Base-by-base conservation (phyloP, 1,139 yeast species). In the Blastobotrys petasosporus region DNA sequence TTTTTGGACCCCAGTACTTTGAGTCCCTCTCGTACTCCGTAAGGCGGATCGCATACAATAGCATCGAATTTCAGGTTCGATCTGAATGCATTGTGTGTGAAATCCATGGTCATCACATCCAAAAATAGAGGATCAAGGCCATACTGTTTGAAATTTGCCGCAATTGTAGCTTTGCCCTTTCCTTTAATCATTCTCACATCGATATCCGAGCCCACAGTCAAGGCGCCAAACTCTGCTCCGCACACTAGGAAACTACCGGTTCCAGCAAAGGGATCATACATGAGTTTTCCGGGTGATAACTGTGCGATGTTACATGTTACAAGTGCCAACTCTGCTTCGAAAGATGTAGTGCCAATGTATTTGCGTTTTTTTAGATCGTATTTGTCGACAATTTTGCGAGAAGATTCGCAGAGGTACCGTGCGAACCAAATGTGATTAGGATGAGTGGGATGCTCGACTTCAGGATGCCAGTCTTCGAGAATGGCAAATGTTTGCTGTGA, bases 191-290 rank as follows among this genome's bases (percentile, higher is more conserved):
- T 79, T 45, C 97, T 73, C 3, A 87, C 82, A 61, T 92, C 98
- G 44, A 92, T 90, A 64, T 92, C 99, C 0, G 96, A 82, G 0
- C 97, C 97, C 37, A 85, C 67, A 0, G 88, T 78, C 10, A 81
- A 60, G 0, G 92, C 94, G 1, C 96, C 96, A 62, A 77, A 87
- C 54, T 83, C 77, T 0, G 94, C 88, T 9, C 92, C 95, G 1
- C 97, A 90, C 1, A 88, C 85, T 41, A 92, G 69, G 59, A 92
- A 92, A 16, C 97, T 87, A 0, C 98, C 99, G 0, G 99, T 92
- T 0, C 99, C 99, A 2, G 86, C 86, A 67, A 92, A 92, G 11
- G 99, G 98, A 65, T 92, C 99, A 61, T 87, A 92, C 57, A 85
- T 77, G 4, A 88, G 62, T 46, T 80, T 76, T 0, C 83, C 85